These are phyloP conservation scores for Globisporangium abappressorium DNA, from an alignment of 352 stramenopile species.

Conservation along the genomic window DNA sequence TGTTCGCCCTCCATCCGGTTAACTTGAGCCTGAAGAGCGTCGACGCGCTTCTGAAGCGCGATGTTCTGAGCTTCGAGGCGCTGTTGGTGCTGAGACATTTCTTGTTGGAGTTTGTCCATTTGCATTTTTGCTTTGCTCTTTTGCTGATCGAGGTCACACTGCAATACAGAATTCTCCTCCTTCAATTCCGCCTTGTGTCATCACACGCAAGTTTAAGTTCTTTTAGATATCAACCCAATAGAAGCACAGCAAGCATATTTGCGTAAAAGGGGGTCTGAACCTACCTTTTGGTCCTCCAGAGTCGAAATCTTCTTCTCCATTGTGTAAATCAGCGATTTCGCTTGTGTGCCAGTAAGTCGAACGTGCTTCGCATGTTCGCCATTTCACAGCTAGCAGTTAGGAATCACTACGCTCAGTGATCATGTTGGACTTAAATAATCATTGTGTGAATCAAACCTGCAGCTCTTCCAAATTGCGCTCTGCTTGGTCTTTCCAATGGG, in stretches of 20 bases:
- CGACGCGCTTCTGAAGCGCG: conserved; percentile 28
- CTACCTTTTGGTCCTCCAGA: conserved; percentile 17
- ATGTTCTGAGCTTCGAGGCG: conserved; percentile 17
- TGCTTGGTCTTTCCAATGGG: conserved; percentile 38
- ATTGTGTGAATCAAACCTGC: conserved; percentile 26
- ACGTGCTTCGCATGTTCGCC: conserved; percentile 8
- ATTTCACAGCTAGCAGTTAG: background rate
- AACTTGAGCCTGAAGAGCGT: conserved; percentile 28
- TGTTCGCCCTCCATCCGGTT: conserved; percentile 7
- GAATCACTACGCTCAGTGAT: background rate
- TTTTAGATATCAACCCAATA: background rate
- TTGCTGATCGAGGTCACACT: conserved; percentile 26
- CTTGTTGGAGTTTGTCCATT: conserved; percentile 12
- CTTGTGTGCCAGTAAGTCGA: conserved; percentile 13
- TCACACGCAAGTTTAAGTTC: too few relatives aligned
- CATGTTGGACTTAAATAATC: background rate
- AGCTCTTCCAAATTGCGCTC: conserved; percentile 34
- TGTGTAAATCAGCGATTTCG: conserved; percentile 8
- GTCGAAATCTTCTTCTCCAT: conserved; percentile 21
- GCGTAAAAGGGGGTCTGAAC: background rate
- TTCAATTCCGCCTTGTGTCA: conserved; percentile 25
- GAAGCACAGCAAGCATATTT: background rate
- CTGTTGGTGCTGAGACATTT: conserved; percentile 18
- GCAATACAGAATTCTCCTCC: conserved; percentile 27
- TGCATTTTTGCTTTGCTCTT: conserved; percentile 18